A percentile compares a stretch with the other conserved stretches of the same genome.
These are phyloP conservation scores for Neurospora sp. DNA, from an alignment of 495 filamentous ascomycete genomes.

Conservation along the genomic window DNA sequence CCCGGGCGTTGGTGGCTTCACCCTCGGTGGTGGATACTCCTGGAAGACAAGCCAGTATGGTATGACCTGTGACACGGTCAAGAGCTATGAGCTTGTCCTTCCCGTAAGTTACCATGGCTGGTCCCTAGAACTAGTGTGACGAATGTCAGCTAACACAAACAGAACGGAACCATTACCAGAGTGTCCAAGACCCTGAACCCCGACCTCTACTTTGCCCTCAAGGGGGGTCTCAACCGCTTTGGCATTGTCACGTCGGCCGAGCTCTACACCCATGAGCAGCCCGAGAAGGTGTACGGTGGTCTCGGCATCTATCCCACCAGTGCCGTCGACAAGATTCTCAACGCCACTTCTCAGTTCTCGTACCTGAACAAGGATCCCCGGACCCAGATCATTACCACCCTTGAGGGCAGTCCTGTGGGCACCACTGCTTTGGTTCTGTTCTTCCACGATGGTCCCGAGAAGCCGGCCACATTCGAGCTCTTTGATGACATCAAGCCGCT, in stretches of 20 bases:
- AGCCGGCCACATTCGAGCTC: conserved; percentile 43
- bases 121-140: not conserved
- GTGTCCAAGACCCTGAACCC: conserved; percentile 21
- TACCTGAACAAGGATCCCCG: conserved; percentile 29
- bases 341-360: conserved; percentile 42
- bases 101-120: conserved; percentile 7
- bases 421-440: conserved; percentile 43
- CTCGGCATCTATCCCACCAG: conserved; percentile 32
- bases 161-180: conserved; percentile 17
- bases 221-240: conserved; percentile 41
- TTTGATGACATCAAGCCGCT: conserved; percentile 42
- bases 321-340: conserved; percentile 30
- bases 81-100: conserved; percentile 12
- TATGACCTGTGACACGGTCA: conserved; percentile 16
- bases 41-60: conserved; percentile 23
- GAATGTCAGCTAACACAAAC: not conserved
- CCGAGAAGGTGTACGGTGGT: conserved; percentile 21
- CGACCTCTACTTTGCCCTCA: conserved; percentile 49
- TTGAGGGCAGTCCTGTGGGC: conserved; percentile 33
- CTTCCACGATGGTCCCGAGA: conserved; percentile 51
- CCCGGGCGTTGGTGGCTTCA: conserved; percentile 19
- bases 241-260: conserved; percentile 43
- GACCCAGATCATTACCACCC: conserved; percentile 43
- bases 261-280: conserved; percentile 33
- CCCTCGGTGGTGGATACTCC: conserved; percentile 19